phyloP scores from a whole-genome alignment of 768 basidiomycete species.

The Podaxis carcinomalis region DNA sequence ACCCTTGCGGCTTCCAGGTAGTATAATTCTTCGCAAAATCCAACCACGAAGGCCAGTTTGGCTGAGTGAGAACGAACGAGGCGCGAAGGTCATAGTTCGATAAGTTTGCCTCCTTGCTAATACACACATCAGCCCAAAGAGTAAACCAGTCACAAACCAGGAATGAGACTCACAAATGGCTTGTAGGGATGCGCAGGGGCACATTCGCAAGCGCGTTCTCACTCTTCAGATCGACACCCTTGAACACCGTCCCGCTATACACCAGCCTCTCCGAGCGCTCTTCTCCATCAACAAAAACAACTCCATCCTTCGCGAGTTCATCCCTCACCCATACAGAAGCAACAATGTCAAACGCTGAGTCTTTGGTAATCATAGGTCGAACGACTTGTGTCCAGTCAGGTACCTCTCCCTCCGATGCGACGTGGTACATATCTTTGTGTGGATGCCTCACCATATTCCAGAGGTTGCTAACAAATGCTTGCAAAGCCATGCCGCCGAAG shows the following conservation, averaged over 20 bases:
- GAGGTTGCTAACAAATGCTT: neutral
- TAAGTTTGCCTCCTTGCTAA: conserved; percentile 21
- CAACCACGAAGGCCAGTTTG: conserved; percentile 25
- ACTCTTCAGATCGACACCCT: conserved; percentile 21
- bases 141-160: neutral
- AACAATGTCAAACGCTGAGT: conserved; percentile 16
- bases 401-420: neutral
- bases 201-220: conserved; percentile 20
- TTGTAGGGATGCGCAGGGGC: conserved; percentile 24
- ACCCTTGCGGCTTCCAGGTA: conserved; percentile 23
- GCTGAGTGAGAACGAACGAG: conserved; percentile 29
- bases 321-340: conserved; percentile 18
- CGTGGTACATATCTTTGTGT: neutral
- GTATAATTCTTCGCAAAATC: conserved; percentile 25
- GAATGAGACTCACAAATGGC: conserved; percentile 24
- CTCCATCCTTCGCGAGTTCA: neutral
- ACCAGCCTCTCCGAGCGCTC: conserved; percentile 14
- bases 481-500: neutral
- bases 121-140: neutral
- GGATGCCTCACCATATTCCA: conserved; percentile 1
- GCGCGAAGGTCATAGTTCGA: conserved; percentile 30
- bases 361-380: conserved; percentile 13
- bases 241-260: conserved; percentile 27
- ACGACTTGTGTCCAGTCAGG: conserved; percentile 12
- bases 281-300: neutral